Evolutionary conservation across 2,329 filamentous ascomycete genomes (phyloP), one percentile per base, ranked within the genome.

Genomic region (Cladosporium sp.): DNA sequence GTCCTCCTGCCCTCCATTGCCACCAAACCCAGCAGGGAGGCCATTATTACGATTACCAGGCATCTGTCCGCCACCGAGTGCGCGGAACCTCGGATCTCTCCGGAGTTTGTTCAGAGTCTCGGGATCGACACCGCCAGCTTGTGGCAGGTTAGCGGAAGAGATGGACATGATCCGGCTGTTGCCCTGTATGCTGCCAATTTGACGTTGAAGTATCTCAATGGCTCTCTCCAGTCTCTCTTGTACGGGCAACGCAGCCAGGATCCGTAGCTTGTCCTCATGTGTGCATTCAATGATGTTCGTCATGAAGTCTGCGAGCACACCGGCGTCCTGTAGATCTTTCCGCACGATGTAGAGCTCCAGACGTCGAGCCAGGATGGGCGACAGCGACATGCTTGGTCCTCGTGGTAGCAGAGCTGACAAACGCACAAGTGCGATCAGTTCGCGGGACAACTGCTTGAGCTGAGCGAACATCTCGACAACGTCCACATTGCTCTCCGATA

Each of bases 271-370:
- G 65, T 99, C 93, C 67, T 96, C 89, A 56, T 95, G 87, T 8
- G 83, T 86, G 44, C 87, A 85, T 56, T 96, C 89, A 2, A 95
- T 82, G 19, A 97, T 80, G 65, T 96, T 95, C 34, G 89, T 86
- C 89, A 99, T 96, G 67, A 97, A 97, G 67, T 99, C 93, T 6
- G 93, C 92, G 8, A 99, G 77, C 7, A 83, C 74, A 2, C 92
- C 92, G 1, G 91, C 91, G 59, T 97, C 90, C 37, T 82, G 77
- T 44, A 93, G 68, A 53, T 89, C 84, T 65, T 93, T 95, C 67
- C 86, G 84, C 27, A 84, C 79, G 56, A 99, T 96, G 68, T 89
- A 93, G 47, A 91, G 73, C 63, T 97, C 91, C 38, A 99, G 80
- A 47, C 91, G 83, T 44, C 90, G 83, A 0, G 89, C 89, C 47